Conservation (phyloP, 768 basidiomycete genomes). For the Leccinum broughii region DNA sequence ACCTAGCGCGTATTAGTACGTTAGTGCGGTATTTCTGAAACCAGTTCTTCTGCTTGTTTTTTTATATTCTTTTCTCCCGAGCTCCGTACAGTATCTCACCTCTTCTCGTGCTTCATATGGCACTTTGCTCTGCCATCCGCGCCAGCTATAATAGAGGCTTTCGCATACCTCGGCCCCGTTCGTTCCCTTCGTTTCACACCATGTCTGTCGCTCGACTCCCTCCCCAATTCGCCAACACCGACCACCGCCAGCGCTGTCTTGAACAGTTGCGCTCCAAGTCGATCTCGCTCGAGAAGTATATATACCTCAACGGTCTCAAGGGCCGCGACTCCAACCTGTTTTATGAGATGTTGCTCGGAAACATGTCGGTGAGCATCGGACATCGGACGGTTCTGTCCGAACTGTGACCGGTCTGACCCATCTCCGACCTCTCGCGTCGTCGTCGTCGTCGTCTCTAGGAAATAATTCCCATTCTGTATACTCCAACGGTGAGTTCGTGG, state of each 20-base stretch:
- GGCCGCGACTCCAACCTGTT: constrained; percentile 63
- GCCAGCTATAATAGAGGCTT: neutral
- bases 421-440: constrained; percentile 1
- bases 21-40: neutral
- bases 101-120: constrained; percentile 10
- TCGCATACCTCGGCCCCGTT: neutral
- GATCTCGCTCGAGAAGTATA: constrained; percentile 64
- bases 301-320: constrained; percentile 66
- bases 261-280: constrained; percentile 58
- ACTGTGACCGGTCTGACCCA: neutral
- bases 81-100: neutral
- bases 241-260: constrained; percentile 58
- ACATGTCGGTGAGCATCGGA: constrained; percentile 50
- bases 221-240: constrained; percentile 48
- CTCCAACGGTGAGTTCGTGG: constrained; percentile 55
- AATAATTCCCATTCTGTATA: constrained; percentile 71
- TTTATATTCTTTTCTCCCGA: neutral
- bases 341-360: constrained; percentile 59
- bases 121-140: neutral
- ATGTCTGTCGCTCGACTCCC: constrained; percentile 41
- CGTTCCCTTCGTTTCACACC: constrained; percentile 16
- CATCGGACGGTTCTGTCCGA: neutral
- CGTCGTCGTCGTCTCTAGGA: neutral
- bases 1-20: neutral
- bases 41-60: neutral